Conservation (phyloP, 225 moss, liverwort and hornwort species). For the Straminergon stramineum region DNA sequence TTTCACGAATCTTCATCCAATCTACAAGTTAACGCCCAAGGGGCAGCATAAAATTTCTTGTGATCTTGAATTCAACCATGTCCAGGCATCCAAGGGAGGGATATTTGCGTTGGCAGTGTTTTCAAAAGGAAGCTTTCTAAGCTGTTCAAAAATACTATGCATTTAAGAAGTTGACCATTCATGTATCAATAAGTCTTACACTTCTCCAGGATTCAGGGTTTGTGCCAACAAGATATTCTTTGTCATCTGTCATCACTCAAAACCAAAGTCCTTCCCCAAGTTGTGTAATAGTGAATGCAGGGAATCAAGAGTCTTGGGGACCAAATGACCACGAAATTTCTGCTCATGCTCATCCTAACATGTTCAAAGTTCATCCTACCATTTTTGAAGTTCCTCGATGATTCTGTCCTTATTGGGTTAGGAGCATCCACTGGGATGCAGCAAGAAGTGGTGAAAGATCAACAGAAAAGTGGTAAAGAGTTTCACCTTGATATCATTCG, state of each 20-base stretch:
- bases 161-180: background rate
- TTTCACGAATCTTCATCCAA: background rate
- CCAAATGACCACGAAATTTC: background rate
- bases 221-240: background rate
- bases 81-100: background rate
- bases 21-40: background rate
- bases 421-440: background rate
- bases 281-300: background rate
- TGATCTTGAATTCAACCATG: background rate
- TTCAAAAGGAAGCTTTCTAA: background rate
- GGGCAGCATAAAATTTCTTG: background rate
- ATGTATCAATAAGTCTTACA: background rate
- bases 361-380: background rate
- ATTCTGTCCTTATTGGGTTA: background rate
- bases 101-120: background rate
- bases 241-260: background rate
- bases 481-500: conserved; percentile 52
- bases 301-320: background rate
- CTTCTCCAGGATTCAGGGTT: background rate
- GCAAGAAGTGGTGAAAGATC: background rate
- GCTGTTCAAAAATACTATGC: background rate
- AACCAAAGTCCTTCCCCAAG: background rate
- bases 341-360: background rate
- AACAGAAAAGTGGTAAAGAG: background rate
- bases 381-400: background rate